Evolutionary conservation across 805 yeast species (phyloP).

Genomic region (Candida ascalaphidarum): DNA sequence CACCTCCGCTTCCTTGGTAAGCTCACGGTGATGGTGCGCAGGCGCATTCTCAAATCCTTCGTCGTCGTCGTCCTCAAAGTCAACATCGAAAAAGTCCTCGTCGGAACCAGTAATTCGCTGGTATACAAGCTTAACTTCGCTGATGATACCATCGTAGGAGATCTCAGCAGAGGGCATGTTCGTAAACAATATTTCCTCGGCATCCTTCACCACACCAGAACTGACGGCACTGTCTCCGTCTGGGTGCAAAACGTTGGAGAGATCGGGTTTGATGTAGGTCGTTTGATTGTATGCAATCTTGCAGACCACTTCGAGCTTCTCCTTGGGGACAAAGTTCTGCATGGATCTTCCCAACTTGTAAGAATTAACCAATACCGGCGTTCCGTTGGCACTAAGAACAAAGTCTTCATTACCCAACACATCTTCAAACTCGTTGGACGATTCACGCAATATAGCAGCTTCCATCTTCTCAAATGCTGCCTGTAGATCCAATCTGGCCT

Average conservation of each 20-base stretch:
- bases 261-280: constrained; percentile 27
- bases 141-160: constrained; percentile 83
- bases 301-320: constrained; percentile 42
- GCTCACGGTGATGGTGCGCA: too few species aligned
- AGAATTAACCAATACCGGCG: constrained; percentile 60
- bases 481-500: constrained; percentile 72
- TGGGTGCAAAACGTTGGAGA: constrained; percentile 27
- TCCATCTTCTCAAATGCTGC: constrained; percentile 77
- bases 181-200: constrained; percentile 24
- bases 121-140: constrained; percentile 71
- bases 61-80: constrained; percentile 90
- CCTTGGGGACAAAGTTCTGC: constrained; percentile 76
- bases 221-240: constrained; percentile 17
- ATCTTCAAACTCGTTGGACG: constrained; percentile 41
- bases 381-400: constrained; percentile 35
- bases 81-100: constrained; percentile 94
- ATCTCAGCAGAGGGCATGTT: constrained; percentile 78
- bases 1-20: background rate
- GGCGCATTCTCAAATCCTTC: constrained; percentile 11
- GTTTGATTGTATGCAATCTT: constrained; percentile 32
- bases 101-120: constrained; percentile 81
- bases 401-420: constrained; percentile 24
- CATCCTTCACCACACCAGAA: constrained; percentile 9
- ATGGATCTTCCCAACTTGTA: constrained; percentile 81
- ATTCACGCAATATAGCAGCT: constrained; percentile 70